A percentile compares a stretch with the other conserved stretches of the same genome.
Evolutionary conservation across 768 basidiomycete genomes (phyloP).

Genomic region (Thelephora aurantiotincta): DNA sequence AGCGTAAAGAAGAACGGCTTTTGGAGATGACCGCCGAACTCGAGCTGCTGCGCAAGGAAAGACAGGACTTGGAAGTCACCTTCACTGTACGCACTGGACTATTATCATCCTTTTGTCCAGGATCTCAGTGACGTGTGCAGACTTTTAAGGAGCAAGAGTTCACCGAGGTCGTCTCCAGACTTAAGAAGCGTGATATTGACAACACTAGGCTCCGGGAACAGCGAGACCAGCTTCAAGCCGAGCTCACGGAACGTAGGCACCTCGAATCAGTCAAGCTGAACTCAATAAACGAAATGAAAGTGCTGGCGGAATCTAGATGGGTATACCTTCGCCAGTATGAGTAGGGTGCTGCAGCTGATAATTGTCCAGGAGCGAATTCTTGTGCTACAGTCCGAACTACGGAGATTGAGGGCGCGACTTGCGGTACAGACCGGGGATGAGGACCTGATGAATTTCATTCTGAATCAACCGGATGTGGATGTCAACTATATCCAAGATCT

Average conservation of each 20-base stretch:
- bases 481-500: constrained; percentile 36
- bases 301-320: constrained; percentile 46
- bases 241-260: constrained; percentile 53
- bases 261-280: constrained; percentile 44
- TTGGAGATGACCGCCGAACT: constrained; percentile 30
- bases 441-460: constrained; percentile 60
- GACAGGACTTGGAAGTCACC: constrained; percentile 4
- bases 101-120: background rate
- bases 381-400: constrained; percentile 57
- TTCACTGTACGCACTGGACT: constrained; percentile 4
- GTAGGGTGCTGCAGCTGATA: background rate
- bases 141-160: constrained; percentile 30
- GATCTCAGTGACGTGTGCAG: constrained; percentile 12
- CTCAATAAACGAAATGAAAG: constrained; percentile 50
- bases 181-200: constrained; percentile 54
- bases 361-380: constrained; percentile 50
- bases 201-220: constrained; percentile 55
- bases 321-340: constrained; percentile 16
- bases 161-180: constrained; percentile 48
- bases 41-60: constrained; percentile 19
- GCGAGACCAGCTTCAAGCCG: constrained; percentile 52
- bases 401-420: constrained; percentile 58
- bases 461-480: constrained; percentile 39
- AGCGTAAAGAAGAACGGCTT: constrained; percentile 25
- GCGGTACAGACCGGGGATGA: constrained; percentile 60